Evolutionary conservation across 345 rosid species (phyloP).

Genomic region (Eucalyptus viminalis): DNA sequence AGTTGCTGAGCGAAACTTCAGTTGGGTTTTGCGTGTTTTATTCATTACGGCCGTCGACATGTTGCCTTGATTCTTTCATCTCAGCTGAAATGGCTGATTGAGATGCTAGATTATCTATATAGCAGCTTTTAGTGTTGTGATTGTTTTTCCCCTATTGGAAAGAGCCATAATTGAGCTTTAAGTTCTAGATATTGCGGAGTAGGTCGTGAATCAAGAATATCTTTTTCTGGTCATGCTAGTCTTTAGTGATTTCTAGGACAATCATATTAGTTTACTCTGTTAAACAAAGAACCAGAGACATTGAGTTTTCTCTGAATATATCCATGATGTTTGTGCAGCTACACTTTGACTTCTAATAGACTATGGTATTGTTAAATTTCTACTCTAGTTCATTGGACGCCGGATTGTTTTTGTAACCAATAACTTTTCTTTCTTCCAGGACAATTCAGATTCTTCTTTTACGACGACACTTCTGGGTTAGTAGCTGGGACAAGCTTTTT

Average conservation of each 20-base stretch:
- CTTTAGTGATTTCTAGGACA: background rate
- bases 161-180: background rate
- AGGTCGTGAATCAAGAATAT: background rate
- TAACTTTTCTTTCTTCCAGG: background rate
- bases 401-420: background rate
- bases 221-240: background rate
- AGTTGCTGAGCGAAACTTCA: background rate
- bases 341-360: background rate
- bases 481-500: background rate
- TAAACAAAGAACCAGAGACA: background rate
- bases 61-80: background rate
- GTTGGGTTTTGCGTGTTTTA: background rate
- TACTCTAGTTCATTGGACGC: background rate
- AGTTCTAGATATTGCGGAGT: background rate
- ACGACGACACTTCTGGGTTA: background rate
- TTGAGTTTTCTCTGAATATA: background rate
- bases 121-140: background rate
- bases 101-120: background rate
- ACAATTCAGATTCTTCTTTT: background rate
- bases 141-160: background rate
- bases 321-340: background rate
- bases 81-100: background rate
- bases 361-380: background rate
- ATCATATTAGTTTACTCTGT: background rate
- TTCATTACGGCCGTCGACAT: background rate